A percentile compares a stretch with the other conserved stretches of the same genome.
phyloP scores from a whole-genome alignment of 306 rosid genomes.

The Boehmeria nivea region DNA sequence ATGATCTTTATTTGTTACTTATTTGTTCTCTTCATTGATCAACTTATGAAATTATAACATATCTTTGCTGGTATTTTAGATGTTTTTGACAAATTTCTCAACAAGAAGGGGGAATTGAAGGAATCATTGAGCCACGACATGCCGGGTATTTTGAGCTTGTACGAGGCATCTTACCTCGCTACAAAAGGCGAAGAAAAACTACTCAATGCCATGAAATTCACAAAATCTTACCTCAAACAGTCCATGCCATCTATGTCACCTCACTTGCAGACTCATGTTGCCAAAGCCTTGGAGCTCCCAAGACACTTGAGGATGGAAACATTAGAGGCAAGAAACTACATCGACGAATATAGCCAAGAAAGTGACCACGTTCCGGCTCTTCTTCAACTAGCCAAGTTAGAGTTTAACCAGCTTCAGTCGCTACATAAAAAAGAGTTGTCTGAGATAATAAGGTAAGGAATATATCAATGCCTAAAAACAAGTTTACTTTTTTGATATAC shows the following conservation, averaged over 20 bases:
- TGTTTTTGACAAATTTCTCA: conserved; percentile 5
- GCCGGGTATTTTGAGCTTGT: conserved; percentile 8
- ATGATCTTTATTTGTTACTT: too few species aligned
- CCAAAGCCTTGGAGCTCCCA: conserved; percentile 15
- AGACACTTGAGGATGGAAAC: conserved; percentile 11
- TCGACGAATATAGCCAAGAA: conserved; percentile 11
- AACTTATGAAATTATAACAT: too few species aligned
- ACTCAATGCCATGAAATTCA: conserved; percentile 2
- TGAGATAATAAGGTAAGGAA: conserved; percentile 10
- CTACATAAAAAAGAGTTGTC: conserved; percentile 4
- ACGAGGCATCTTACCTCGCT: conserved; percentile 9
- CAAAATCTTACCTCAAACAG: neutral
- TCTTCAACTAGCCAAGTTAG: neutral
- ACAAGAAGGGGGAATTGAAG: too few species aligned
- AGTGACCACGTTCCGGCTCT: neutral
- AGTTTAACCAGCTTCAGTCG: conserved; percentile 11
- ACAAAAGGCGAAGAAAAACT: neutral
- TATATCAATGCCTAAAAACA: too few species aligned
- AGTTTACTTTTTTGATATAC: too few species aligned
- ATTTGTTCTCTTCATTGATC: too few species aligned
- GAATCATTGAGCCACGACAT: neutral
- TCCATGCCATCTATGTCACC: neutral
- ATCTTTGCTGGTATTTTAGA: too few species aligned
- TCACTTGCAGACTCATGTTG: neutral
- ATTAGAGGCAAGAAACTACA: conserved; percentile 6